Conservation (phyloP, 768 basidiomycete species). For the Mycena olivaceomarginata region DNA sequence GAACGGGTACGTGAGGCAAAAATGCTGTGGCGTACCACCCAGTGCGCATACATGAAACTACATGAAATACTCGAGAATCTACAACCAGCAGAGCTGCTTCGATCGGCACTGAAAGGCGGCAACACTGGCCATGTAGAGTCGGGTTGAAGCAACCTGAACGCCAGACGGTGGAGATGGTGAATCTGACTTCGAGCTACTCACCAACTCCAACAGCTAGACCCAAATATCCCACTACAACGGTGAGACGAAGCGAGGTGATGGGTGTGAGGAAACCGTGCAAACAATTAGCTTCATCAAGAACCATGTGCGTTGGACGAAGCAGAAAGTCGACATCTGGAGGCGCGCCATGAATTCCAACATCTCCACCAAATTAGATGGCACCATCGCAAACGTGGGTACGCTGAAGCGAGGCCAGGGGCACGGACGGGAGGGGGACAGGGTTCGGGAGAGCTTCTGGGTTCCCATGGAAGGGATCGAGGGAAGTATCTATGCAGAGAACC, state of each 20-base stretch:
- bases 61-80: too few relatives aligned
- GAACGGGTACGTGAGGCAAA: too few relatives aligned
- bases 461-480: neutral
- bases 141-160: neutral
- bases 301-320: too few relatives aligned
- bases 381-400: neutral
- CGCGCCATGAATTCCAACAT: slow-evolving; percentile 15
- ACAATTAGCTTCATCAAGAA: too few relatives aligned
- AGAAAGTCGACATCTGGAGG: neutral
- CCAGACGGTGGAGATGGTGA: too few relatives aligned
- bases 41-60: too few relatives aligned
- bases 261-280: too few relatives aligned
- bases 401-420: slow-evolving; percentile 16
- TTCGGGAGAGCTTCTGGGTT: neutral
- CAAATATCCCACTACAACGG: too few relatives aligned
- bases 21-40: too few relatives aligned
- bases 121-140: neutral
- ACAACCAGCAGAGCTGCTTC: neutral
- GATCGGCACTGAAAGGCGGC: neutral
- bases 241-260: too few relatives aligned
- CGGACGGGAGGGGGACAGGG: slow-evolving; percentile 13
- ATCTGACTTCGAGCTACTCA: too few relatives aligned
- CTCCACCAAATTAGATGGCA: neutral
- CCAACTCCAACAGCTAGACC: too few relatives aligned
- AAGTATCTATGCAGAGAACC: neutral